Evolutionary conservation across 768 basidiomycete genomes (phyloP), one percentile per base, ranked within the genome.

Genomic region (Boletus tomentosulus): DNA sequence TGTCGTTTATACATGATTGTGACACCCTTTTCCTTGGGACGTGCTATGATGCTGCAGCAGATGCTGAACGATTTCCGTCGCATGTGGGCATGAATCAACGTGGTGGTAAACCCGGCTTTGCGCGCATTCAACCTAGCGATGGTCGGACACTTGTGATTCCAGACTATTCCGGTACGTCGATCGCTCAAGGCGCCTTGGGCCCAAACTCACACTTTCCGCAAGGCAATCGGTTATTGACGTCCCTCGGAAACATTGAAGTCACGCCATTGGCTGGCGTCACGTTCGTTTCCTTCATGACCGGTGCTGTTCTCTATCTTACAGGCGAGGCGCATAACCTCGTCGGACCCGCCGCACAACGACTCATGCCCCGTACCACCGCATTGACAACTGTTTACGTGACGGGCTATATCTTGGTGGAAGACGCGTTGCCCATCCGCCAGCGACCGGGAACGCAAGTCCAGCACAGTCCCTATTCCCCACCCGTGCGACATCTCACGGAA

Each of bases 71-170:
- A 3, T 78, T 73, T 57, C 79, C 80, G 0, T 83, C 84, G 1
- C 85, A 86, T 59, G 59, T 84, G 7, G 86, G 85, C 30, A 83
- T 82, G 74, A 87, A 87, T 53, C 81, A 84, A 30, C 81, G 86
- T 5, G 84, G 82, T 4, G 86, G 86, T 2, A 71, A 73, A 31
- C 74, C 76, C 19, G 85, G 86, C 0, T 86, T 85, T 61, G 71
- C 81, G 1, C 82, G 85, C 12, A 77, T 86, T 19, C 65, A 71
- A 41, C 79, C 78, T 4, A 75, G 74, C 3, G 78, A 85, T 61
- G 76, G 78, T 6, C 74, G 78, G 25, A 85, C 81, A 0, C 57
- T 86, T 3, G 74, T 81, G 2, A 58, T 86, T 13, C 86, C 86
- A 2, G 84, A 87, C 59, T 86, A 76, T 54, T 82, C 81, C 37